phyloP scores from a whole-genome alignment of 495 filamentous ascomycete genomes.

The Penicillium bialowiezense region DNA sequence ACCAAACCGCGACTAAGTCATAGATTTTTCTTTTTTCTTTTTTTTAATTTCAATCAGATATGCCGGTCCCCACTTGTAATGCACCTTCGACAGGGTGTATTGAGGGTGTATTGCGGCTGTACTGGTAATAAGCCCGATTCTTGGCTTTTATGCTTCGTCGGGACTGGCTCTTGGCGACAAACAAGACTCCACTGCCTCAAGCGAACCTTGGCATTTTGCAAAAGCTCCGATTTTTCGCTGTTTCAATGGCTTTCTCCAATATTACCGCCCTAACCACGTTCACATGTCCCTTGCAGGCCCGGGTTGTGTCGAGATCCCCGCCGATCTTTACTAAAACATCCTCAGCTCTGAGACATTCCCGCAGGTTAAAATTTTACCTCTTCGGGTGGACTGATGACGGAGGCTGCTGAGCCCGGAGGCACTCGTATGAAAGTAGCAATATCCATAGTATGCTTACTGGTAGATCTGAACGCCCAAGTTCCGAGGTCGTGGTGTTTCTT shows the following conservation, averaged over 20 bases:
- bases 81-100: background rate
- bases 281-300: background rate
- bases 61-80: constrained; percentile 3
- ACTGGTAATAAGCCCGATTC: background rate
- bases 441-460: no score
- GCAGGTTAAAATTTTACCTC: background rate
- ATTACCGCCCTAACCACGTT: background rate
- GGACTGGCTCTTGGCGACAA: background rate
- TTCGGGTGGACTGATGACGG: constrained; percentile 4
- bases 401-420: background rate
- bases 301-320: background rate
- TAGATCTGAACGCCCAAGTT: no score
- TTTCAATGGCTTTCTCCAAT: background rate
- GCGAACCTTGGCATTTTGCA: constrained; percentile 4
- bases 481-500: background rate
- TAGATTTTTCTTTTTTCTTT: background rate
- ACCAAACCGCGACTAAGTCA: constrained; percentile 8
- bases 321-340: background rate
- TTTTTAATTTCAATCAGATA: constrained; percentile 8
- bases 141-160: constrained; percentile 2
- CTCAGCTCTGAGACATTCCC: background rate
- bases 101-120: no score
- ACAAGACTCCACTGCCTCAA: background rate
- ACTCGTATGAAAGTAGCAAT: no score
- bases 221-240: background rate